Evolutionary conservation across 768 basidiomycete species (phyloP).

Genomic region (Xerocomellus intermedius): DNA sequence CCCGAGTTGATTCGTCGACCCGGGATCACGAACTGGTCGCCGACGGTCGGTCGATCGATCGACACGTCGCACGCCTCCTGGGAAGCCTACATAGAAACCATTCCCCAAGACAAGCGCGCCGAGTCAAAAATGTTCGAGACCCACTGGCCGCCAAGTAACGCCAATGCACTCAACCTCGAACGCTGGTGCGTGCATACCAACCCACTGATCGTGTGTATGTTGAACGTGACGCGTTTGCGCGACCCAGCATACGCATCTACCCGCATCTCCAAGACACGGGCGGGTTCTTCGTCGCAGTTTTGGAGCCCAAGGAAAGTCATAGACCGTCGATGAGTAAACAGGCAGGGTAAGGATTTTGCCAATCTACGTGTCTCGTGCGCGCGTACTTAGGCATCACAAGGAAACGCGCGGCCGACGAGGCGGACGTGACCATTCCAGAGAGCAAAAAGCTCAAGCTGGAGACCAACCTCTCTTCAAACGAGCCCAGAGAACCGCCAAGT

Average conservation of each 20-base stretch:
- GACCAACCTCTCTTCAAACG: conserved; percentile 14
- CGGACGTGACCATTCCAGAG: conserved; percentile 39
- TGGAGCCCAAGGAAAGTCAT: conserved; percentile 48
- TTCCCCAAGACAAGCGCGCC: conserved; percentile 44
- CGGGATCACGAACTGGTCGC: conserved; percentile 77
- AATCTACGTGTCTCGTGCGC: neutral
- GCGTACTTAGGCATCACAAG: conserved; percentile 17
- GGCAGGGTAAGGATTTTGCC: conserved; percentile 11
- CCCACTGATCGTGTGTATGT: neutral
- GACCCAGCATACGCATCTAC: conserved; percentile 76
- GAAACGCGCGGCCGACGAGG: conserved; percentile 51
- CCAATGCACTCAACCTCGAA: conserved; percentile 56
- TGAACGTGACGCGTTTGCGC: neutral
- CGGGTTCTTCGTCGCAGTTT: conserved; percentile 94
- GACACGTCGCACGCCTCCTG: conserved; percentile 57
- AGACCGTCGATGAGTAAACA: conserved; percentile 5
- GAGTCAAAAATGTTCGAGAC: conserved; percentile 66
- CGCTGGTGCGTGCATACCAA: conserved; percentile 57
- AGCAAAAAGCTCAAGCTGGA: conserved; percentile 51
- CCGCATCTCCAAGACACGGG: conserved; percentile 97
- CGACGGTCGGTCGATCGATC: conserved; percentile 57
- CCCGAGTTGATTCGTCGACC: conserved; percentile 72
- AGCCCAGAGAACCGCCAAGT: conserved; percentile 2
- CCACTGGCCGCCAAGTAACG: conserved; percentile 80
- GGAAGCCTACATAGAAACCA: conserved; percentile 52